Percentiles rank a stretch among this genome's conserved stretches.
phyloP scores from a whole-genome alignment of 371 early-diverging fungal species.

The Apophysomyces elegans region DNA sequence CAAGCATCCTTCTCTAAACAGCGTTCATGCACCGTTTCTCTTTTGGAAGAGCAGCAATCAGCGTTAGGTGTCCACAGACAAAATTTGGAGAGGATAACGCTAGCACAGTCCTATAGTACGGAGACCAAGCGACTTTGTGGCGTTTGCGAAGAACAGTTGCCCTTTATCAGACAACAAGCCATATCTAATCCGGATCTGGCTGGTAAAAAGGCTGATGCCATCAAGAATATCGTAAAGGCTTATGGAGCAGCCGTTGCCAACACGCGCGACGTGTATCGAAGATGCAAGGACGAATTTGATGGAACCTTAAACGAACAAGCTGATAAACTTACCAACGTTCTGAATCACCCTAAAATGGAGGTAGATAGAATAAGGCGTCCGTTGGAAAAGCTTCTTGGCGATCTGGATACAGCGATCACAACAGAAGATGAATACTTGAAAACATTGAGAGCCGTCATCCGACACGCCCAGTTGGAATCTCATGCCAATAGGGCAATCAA shows the following conservation, averaged over 20 bases:
- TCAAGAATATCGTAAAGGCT: slow-evolving; percentile 36
- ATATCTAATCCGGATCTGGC: slow-evolving; percentile 41
- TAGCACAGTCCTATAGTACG: slow-evolving; percentile 24
- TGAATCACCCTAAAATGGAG: slow-evolving; percentile 22
- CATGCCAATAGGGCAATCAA: slow-evolving; percentile 29
- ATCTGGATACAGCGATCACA: slow-evolving; percentile 26
- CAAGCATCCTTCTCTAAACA: slow-evolving; percentile 22
- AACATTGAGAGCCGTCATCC: slow-evolving; percentile 30
- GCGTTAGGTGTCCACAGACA: slow-evolving; percentile 25
- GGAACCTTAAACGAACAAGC: slow-evolving; percentile 35
- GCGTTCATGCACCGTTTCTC: slow-evolving; percentile 14
- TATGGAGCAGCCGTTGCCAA: slow-evolving; percentile 38
- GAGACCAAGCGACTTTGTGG: slow-evolving; percentile 29
- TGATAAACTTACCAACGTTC: slow-evolving; percentile 25
- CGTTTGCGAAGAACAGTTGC: slow-evolving; percentile 45
- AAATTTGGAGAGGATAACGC: slow-evolving; percentile 29
- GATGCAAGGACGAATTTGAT: slow-evolving; percentile 34
- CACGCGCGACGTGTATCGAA: slow-evolving; percentile 33
- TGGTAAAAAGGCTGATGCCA: slow-evolving; percentile 38
- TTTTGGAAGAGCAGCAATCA: slow-evolving; percentile 12
- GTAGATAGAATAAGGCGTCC: slow-evolving; percentile 25
- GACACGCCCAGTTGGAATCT: slow-evolving; percentile 34
- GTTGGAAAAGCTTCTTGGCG: slow-evolving; percentile 29
- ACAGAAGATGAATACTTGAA: slow-evolving; percentile 41
- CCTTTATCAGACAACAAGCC: slow-evolving; percentile 43